These are phyloP conservation scores for Phytopythium sindhum DNA, from an alignment of 352 stramenopile species.

Conservation along the genomic window DNA sequence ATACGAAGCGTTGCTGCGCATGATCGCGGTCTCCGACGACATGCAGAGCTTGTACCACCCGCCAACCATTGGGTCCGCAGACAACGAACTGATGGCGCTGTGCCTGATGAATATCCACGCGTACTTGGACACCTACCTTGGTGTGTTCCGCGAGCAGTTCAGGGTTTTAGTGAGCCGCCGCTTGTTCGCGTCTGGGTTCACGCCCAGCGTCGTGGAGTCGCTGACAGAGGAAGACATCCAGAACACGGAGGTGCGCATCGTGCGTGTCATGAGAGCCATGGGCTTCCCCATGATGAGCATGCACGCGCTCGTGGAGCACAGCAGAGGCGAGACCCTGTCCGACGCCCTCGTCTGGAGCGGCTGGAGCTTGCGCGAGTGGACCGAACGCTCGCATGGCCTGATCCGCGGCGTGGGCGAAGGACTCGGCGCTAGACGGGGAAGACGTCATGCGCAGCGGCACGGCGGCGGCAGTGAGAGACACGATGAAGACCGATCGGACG, in stretches of 20 bases:
- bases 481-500: background rate
- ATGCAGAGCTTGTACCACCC: slow-evolving; percentile 24
- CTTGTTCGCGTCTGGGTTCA: background rate
- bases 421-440: background rate
- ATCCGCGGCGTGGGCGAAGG: background rate
- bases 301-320: slow-evolving; percentile 24
- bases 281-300: slow-evolving; percentile 38
- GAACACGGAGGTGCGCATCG: slow-evolving; percentile 14
- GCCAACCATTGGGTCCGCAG: slow-evolving; percentile 9
- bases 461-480: background rate
- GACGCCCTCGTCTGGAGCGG: slow-evolving; percentile 39
- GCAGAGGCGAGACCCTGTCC: slow-evolving; percentile 11
- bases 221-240: background rate
- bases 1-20: slow-evolving; percentile 5
- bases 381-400: slow-evolving; percentile 9
- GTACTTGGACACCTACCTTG: slow-evolving; percentile 37
- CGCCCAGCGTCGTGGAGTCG: background rate
- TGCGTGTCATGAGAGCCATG: slow-evolving; percentile 33
- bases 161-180: background rate
- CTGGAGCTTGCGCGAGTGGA: slow-evolving; percentile 42
- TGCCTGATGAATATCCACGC: slow-evolving; percentile 69
- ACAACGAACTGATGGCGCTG: slow-evolving; percentile 46
- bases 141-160: slow-evolving; percentile 20
- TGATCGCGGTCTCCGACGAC: background rate
- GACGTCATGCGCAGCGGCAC: background rate